These are phyloP conservation scores for Trichoderma lentiforme DNA, from an alignment of 2,329 filamentous ascomycete species.

Conservation along the genomic window DNA sequence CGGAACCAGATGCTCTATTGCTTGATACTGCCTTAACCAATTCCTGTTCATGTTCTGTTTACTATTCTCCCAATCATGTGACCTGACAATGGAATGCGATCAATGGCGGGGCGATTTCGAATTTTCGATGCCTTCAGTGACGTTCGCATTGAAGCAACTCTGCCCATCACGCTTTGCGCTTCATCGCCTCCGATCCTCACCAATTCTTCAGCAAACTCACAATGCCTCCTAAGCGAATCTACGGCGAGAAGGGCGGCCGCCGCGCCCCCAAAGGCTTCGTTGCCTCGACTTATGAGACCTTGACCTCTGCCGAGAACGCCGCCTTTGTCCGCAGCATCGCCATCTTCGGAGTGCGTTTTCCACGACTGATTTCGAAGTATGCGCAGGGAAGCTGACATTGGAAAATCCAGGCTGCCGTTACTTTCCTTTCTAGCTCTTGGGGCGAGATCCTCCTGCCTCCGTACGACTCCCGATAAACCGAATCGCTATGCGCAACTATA, in stretches of 20 bases:
- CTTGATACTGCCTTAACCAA: not conserved
- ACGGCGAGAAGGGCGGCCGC: slow-evolving; percentile 45
- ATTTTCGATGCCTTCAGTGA: slow-evolving; percentile 24
- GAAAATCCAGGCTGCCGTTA: slow-evolving; percentile 53
- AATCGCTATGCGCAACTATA: not conserved
- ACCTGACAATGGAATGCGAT: slow-evolving; percentile 20
- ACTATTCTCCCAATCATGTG: slow-evolving; percentile 24
- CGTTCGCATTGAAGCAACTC: slow-evolving; percentile 12
- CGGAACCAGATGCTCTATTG: slow-evolving; percentile 13
- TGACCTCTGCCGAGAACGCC: slow-evolving; percentile 66
- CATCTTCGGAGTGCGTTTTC: slow-evolving; percentile 61
- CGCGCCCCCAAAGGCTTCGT: slow-evolving; percentile 51
- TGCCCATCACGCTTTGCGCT: not conserved
- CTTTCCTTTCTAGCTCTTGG: slow-evolving; percentile 65
- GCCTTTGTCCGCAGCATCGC: slow-evolving; percentile 65
- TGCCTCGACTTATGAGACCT: slow-evolving; percentile 55
- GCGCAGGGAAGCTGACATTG: slow-evolving; percentile 17
- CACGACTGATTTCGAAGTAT: not conserved
- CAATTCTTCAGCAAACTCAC: slow-evolving; percentile 22
- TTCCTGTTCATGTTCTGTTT: not conserved
- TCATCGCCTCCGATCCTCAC: not conserved
- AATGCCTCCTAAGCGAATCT: slow-evolving; percentile 64
- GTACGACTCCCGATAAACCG: slow-evolving; percentile 37
- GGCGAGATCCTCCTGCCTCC: slow-evolving; percentile 65
- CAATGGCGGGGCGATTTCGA: slow-evolving; percentile 25